These are phyloP conservation scores for Oleoguttula mirabilis DNA, from an alignment of 495 filamentous ascomycete genomes.

Conservation along the genomic window DNA sequence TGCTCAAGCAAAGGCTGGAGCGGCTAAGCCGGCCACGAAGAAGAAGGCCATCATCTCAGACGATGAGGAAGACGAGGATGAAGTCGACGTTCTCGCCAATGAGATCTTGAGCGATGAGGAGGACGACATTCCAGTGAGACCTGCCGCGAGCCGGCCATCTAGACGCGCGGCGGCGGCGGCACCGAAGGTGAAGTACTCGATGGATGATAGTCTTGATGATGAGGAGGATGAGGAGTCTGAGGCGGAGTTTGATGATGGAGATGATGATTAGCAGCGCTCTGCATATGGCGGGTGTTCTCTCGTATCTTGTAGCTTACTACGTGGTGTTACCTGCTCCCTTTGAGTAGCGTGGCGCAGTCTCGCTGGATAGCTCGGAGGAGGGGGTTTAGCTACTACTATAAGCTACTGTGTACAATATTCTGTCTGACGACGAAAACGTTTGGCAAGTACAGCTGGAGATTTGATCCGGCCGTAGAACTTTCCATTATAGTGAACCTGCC, in stretches of 20 bases:
- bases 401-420: too few species aligned
- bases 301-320: too few species aligned
- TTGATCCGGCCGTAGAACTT: too few species aligned
- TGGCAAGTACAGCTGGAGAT: too few species aligned
- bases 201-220: conserved; percentile 32
- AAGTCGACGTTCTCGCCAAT: conserved; percentile 41
- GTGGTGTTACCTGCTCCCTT: too few species aligned
- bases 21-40: conserved; percentile 31
- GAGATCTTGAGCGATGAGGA: conserved; percentile 38
- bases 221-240: conserved; percentile 16
- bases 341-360: too few species aligned
- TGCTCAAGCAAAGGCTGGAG: conserved; percentile 16
- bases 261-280: conserved; percentile 27
- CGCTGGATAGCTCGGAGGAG: too few species aligned
- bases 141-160: conserved; percentile 38
- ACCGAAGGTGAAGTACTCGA: conserved; percentile 43
- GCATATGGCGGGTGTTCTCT: too few species aligned
- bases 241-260: conserved; percentile 27
- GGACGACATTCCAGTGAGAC: conserved; percentile 28
- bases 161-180: conserved; percentile 40
- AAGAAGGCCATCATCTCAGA: conserved; percentile 24
- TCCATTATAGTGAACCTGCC: too few species aligned
- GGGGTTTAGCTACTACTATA: too few species aligned
- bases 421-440: too few species aligned
- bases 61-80: conserved; percentile 25